Evolutionary conservation across 2,329 filamentous ascomycete species (phyloP).

Genomic region (Calonectria leucothoes): DNA sequence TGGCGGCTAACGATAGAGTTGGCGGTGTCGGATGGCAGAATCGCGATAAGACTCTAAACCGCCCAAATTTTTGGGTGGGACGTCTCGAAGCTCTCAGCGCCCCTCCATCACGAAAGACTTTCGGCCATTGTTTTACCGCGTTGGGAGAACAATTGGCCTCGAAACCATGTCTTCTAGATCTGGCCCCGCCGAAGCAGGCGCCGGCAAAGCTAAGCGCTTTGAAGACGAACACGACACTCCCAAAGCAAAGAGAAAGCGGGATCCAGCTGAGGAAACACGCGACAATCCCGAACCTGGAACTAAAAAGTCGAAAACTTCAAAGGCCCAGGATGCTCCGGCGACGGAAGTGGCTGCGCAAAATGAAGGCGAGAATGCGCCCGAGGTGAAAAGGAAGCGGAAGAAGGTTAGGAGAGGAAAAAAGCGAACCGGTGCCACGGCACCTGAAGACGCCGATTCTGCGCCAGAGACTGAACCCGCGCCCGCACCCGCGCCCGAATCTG

Average conservation of each 20-base stretch:
- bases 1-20: constrained; percentile 41
- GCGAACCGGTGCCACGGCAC: constrained; percentile 29
- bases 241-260: constrained; percentile 51
- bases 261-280: constrained; percentile 42
- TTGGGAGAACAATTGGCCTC: constrained; percentile 30
- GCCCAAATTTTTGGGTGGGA: constrained; percentile 48
- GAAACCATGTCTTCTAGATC: constrained; percentile 57
- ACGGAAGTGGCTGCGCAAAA: constrained; percentile 18
- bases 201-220: constrained; percentile 39
- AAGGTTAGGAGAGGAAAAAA: constrained; percentile 38
- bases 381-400: constrained; percentile 39
- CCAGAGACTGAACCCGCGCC: constrained; percentile 21
- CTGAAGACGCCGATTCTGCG: constrained; percentile 27
- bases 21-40: constrained; percentile 54
- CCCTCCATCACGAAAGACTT: constrained; percentile 28
- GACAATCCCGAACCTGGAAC: constrained; percentile 44
- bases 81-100: constrained; percentile 5
- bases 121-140: constrained; percentile 8
- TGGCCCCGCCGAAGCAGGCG: constrained; percentile 48
- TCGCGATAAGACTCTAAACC: constrained; percentile 45
- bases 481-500: constrained; percentile 36
- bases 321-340: constrained; percentile 12
- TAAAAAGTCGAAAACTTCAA: constrained; percentile 49
- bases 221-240: constrained; percentile 42
- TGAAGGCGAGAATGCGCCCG: constrained; percentile 22